phyloP scores from a whole-genome alignment of 306 rosid species.

The Cicer cuneatum region DNA sequence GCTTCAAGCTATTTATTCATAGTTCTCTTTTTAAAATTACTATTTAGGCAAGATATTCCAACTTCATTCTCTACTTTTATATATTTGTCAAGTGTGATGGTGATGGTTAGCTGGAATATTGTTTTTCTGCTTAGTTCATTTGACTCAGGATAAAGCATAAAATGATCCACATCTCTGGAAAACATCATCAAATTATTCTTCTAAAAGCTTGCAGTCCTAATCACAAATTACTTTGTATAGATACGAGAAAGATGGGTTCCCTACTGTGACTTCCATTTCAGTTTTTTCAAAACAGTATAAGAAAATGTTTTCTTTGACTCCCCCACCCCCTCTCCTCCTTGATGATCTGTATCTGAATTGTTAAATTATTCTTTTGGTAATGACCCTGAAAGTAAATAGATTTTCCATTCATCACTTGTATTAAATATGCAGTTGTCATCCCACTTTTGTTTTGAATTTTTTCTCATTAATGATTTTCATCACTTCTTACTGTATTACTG shows the following conservation, averaged over 20 bases:
- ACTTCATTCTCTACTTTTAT: conserved; percentile 7
- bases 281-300: conserved; percentile 26
- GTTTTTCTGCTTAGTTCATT: conserved; percentile 22
- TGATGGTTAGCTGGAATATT: not conserved
- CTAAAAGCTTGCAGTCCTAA: conserved; percentile 27
- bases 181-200: conserved; percentile 2
- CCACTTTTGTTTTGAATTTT: conserved; percentile 1
- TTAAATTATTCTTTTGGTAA: conserved; percentile 4
- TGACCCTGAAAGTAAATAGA: not conserved
- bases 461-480: not conserved
- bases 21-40: not conserved
- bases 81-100: conserved; percentile 3
- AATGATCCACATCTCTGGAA: not conserved
- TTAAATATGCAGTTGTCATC: conserved; percentile 13
- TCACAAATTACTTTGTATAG: conserved; percentile 20
- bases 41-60: conserved; percentile 4
- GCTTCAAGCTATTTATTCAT: not conserved
- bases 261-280: conserved; percentile 24
- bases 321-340: not conserved
- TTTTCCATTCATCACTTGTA: conserved; percentile 5
- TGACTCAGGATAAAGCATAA: conserved; percentile 7
- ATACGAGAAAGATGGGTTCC: conserved; percentile 29
- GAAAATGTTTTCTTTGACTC: conserved; percentile 31
- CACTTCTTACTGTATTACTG: conserved; percentile 14
- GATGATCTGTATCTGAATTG: conserved; percentile 29